Percentiles rank a stretch among this genome's conserved stretches.
These are phyloP conservation scores for Cetradonia linearis DNA, from an alignment of 495 filamentous ascomycete species.

Conservation along the genomic window DNA sequence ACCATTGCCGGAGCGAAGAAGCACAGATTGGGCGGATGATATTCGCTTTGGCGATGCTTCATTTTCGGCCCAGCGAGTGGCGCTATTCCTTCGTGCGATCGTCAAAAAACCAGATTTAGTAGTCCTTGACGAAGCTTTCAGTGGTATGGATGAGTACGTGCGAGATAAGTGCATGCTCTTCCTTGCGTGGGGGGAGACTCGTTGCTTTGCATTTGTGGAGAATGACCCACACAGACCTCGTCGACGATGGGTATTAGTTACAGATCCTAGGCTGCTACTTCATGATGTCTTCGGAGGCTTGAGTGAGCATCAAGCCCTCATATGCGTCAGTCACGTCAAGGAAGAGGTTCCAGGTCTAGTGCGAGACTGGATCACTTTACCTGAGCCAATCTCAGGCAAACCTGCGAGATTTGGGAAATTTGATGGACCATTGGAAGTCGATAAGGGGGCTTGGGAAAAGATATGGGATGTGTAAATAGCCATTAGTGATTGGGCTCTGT, in stretches of 20 bases:
- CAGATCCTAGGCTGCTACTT: not conserved
- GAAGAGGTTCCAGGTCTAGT: conserved; percentile 80
- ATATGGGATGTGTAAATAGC: conserved; percentile 42
- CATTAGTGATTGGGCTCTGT: not conserved
- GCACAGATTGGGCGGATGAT: conserved; percentile 57
- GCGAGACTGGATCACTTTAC: conserved; percentile 70
- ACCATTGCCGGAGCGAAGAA: conserved; percentile 21
- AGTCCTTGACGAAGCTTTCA: conserved; percentile 87
- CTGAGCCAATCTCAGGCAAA: conserved; percentile 46
- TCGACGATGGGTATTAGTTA: not conserved
- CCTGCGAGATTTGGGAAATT: conserved; percentile 49
- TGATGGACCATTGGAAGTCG: conserved; percentile 43
- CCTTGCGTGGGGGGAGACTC: conserved; percentile 49
- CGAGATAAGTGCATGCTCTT: conserved; percentile 76
- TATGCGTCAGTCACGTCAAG: conserved; percentile 79
- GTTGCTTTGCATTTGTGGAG: conserved; percentile 9
- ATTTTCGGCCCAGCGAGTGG: conserved; percentile 69
- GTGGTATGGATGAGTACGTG: conserved; percentile 74
- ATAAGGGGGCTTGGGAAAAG: conserved; percentile 45
- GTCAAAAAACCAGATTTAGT: conserved; percentile 77
- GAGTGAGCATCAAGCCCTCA: conserved; percentile 58
- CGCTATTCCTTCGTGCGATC: conserved; percentile 75
- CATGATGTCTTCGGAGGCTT: conserved; percentile 35
- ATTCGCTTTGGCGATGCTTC: conserved; percentile 62
- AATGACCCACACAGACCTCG: conserved; percentile 19